Percentiles rank a stretch among this genome's conserved stretches.
These are phyloP conservation scores for Acmispon strigosus DNA, from an alignment of 306 rosid species.

Conservation along the genomic window DNA sequence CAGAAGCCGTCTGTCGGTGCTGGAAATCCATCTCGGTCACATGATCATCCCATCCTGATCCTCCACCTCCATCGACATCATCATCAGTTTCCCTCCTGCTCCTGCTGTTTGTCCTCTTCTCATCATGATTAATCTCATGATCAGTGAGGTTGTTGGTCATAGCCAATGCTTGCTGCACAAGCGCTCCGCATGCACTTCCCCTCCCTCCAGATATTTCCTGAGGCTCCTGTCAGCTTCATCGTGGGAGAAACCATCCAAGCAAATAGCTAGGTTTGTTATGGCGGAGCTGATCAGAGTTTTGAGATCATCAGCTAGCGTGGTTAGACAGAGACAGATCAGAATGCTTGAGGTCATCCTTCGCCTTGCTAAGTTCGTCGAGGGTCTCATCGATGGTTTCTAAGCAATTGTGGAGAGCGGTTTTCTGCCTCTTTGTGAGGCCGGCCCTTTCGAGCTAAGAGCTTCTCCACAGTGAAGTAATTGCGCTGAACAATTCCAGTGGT, in stretches of 20 bases:
- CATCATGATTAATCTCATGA: no score
- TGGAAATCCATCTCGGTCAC: constrained; percentile 77
- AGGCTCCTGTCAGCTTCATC: constrained; percentile 31
- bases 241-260: constrained; percentile 73
- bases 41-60: neutral
- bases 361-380: constrained; percentile 46
- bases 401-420: constrained; percentile 56
- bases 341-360: constrained; percentile 23
- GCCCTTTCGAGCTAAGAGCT: constrained; percentile 13
- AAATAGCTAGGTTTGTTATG: constrained; percentile 67
- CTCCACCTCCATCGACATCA: neutral
- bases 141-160: constrained; percentile 66
- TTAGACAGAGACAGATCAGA: constrained; percentile 35
- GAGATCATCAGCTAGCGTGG: constrained; percentile 55
- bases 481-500: constrained; percentile 33
- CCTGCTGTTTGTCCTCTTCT: no score
- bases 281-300: constrained; percentile 63
- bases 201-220: constrained; percentile 23
- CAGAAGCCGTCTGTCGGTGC: constrained; percentile 43
- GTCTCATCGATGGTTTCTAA: constrained; percentile 57
- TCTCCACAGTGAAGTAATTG: constrained; percentile 35
- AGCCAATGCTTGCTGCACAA: constrained; percentile 72
- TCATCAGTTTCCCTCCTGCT: no score
- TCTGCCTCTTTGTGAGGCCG: constrained; percentile 38
- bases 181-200: constrained; percentile 37